phyloP scores from a whole-genome alignment of 2,329 filamentous ascomycete genomes.

The Paecilomyces sp. region DNA sequence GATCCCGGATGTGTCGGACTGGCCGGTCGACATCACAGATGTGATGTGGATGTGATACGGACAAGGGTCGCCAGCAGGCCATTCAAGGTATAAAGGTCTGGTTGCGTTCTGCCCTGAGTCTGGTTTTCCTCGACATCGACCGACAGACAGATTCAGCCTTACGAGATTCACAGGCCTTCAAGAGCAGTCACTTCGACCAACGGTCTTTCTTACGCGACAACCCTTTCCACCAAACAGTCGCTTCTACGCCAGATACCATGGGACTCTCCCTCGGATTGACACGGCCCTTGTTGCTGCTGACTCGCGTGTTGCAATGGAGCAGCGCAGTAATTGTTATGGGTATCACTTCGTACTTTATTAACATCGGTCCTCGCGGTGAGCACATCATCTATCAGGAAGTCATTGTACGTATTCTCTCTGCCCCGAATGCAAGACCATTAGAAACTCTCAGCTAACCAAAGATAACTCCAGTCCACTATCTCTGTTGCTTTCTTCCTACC shows the following conservation, averaged over 20 bases:
- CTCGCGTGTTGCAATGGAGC: slow-evolving; percentile 27
- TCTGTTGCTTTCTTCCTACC: slow-evolving; percentile 38
- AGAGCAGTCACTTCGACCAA: neutral
- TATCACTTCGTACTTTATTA: slow-evolving; percentile 33
- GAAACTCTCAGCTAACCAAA: neutral
- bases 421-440: neutral
- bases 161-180: neutral
- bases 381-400: slow-evolving; percentile 33
- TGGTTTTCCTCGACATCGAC: neutral
- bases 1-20: slow-evolving; percentile 3
- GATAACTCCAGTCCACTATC: slow-evolving; percentile 17
- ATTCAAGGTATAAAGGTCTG: neutral
- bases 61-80: neutral
- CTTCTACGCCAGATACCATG: slow-evolving; percentile 4
- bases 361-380: slow-evolving; percentile 20
- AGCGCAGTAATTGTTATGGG: slow-evolving; percentile 36
- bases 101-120: neutral
- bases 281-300: slow-evolving; percentile 24
- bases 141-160: neutral
- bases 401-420: slow-evolving; percentile 25
- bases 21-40: neutral
- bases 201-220: neutral
- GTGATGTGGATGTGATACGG: neutral
- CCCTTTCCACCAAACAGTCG: neutral
- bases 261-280: slow-evolving; percentile 16